Conservation (phyloP, 2,329 filamentous ascomycete genomes). For the Cryoendolithus antarcticus region DNA sequence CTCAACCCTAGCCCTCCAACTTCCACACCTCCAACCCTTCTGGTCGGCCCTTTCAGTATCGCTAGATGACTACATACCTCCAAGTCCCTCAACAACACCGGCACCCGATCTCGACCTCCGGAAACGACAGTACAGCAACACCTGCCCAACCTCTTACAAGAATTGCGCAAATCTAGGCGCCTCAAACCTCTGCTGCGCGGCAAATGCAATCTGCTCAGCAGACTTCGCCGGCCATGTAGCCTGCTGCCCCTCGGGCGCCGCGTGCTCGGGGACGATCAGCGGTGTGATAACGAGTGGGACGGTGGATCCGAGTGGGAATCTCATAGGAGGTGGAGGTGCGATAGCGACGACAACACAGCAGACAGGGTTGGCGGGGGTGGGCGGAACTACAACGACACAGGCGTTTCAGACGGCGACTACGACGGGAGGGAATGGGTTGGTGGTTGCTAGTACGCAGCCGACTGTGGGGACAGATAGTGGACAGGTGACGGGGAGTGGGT, state of each 20-base stretch:
- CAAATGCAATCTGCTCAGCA: slow-evolving; percentile 40
- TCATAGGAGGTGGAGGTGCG: slow-evolving; percentile 10
- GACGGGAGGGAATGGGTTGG: too few species aligned
- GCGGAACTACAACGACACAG: slow-evolving; percentile 13
- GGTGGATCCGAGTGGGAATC: slow-evolving; percentile 5
- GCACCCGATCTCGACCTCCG: slow-evolving; percentile 1
- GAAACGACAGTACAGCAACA: slow-evolving; percentile 13
- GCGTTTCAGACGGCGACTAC: neutral
- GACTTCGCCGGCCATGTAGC: slow-evolving; percentile 47
- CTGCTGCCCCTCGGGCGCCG: slow-evolving; percentile 46
- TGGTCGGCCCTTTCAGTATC: slow-evolving; percentile 16
- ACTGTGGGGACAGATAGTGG: neutral
- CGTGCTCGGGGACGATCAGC: slow-evolving; percentile 44
- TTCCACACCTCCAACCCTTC: slow-evolving; percentile 18
- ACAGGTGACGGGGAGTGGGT: slow-evolving; percentile 12
- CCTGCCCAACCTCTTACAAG: slow-evolving; percentile 41
- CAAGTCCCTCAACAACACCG: neutral
- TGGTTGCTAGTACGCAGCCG: too few species aligned
- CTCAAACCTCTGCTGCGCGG: slow-evolving; percentile 43
- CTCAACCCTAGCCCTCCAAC: slow-evolving; percentile 11
- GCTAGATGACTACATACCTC: slow-evolving; percentile 11
- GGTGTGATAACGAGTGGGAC: slow-evolving; percentile 23
- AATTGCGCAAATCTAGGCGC: slow-evolving; percentile 41
- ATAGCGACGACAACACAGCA: slow-evolving; percentile 9
- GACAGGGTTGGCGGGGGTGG: slow-evolving; percentile 8